Conservation (phyloP, 2,329 filamentous ascomycete genomes). For the Geosmithia putterillii region DNA sequence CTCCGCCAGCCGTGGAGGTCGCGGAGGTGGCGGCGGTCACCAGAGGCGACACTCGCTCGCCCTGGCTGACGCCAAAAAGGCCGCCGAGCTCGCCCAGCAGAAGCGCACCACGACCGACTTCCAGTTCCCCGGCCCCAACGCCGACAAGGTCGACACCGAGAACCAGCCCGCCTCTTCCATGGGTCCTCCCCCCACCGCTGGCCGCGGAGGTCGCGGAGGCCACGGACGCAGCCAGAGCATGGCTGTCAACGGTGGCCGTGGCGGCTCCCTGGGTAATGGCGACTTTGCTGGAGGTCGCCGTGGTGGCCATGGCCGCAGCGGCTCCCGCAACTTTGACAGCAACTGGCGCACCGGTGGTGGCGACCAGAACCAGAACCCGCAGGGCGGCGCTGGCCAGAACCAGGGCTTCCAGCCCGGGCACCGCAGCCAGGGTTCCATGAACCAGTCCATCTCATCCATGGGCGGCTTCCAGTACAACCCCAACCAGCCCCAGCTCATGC, state of each 20-base stretch:
- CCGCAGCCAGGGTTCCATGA: constrained; percentile 72
- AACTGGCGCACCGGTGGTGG: constrained; percentile 70
- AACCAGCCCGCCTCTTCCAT: constrained; percentile 19
- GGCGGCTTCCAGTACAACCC: constrained; percentile 78
- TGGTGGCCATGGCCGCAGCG: constrained; percentile 69
- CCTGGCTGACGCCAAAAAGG: constrained; percentile 92
- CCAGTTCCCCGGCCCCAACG: constrained; percentile 69
- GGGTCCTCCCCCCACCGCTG: constrained; percentile 26
- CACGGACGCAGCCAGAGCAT: constrained; percentile 84
- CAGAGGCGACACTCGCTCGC: constrained; percentile 90
- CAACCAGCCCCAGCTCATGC: constrained; percentile 75
- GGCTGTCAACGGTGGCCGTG: constrained; percentile 55
- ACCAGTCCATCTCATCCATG: constrained; percentile 71
- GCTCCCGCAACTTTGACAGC: constrained; percentile 90
- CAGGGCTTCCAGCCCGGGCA: constrained; percentile 86
- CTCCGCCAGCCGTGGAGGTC: constrained; percentile 45
- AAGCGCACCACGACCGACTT: constrained; percentile 90
- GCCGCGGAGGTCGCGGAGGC: constrained; percentile 43
- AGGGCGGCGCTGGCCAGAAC: constrained; percentile 33
- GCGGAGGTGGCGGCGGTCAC: constrained; percentile 61
- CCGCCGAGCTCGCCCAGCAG: constrained; percentile 90
- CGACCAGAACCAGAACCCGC: constrained; percentile 46
- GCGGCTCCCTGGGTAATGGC: constrained; percentile 51
- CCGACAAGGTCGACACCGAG: constrained; percentile 46
- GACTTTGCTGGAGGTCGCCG: constrained; percentile 57